Conservation (phyloP, 2,329 filamentous ascomycete genomes). For the Celoporthe dispersa region DNA sequence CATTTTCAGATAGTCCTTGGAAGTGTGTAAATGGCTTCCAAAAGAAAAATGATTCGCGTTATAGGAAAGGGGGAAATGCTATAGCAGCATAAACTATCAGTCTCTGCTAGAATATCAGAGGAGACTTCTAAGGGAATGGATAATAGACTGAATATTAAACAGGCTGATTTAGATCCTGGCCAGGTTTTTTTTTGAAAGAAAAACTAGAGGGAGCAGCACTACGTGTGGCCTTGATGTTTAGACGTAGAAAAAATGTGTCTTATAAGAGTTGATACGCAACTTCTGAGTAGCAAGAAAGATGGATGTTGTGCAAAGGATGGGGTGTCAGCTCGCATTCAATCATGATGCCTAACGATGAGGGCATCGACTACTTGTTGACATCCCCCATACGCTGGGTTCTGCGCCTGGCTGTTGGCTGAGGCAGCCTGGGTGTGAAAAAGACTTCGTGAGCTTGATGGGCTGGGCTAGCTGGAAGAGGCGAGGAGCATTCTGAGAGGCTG, state of each 20-base stretch:
- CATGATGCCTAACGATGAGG: neutral
- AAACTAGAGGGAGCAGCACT: too few species aligned
- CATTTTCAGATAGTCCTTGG: slow-evolving; percentile 7
- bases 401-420: neutral
- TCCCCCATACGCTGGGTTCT: neutral
- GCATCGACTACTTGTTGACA: neutral
- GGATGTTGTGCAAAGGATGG: neutral
- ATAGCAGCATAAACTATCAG: neutral
- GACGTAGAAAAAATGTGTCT: neutral
- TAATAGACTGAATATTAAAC: neutral
- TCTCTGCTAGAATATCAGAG: neutral
- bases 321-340: neutral
- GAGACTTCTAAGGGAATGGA: neutral
- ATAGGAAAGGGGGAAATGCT: neutral
- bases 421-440: neutral
- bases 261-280: neutral
- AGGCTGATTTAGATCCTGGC: neutral
- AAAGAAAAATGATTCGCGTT: too few species aligned
- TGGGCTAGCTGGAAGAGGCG: neutral
- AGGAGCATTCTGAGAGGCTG: too few species aligned
- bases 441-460: neutral
- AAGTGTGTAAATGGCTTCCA: neutral
- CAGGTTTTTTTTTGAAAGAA: too few species aligned
- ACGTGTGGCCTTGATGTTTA: neutral
- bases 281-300: neutral